phyloP scores from a whole-genome alignment of 345 rosid genomes.

The Kernera saxatilis region DNA sequence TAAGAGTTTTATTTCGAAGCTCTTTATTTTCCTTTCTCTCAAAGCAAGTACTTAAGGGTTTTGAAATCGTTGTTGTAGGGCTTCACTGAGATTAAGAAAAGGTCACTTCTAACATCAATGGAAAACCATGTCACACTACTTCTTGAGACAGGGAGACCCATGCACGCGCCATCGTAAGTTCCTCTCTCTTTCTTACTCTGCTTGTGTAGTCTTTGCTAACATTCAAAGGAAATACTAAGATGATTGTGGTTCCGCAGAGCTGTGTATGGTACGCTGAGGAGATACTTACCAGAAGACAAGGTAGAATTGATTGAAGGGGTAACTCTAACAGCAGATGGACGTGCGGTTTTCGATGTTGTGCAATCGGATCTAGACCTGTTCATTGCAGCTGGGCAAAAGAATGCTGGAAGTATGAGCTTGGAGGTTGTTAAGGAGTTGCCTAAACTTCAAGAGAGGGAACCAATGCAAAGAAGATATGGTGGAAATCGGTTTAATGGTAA shows the following conservation, averaged over 20 bases:
- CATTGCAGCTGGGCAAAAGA: constrained; percentile 55
- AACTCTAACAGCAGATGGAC: constrained; percentile 68
- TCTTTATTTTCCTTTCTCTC: neutral
- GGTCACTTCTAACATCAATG: constrained; percentile 84
- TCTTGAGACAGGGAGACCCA: constrained; percentile 70
- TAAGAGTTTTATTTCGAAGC: neutral
- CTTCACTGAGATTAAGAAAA: constrained; percentile 77
- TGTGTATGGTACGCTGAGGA: constrained; percentile 62
- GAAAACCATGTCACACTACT: constrained; percentile 79
- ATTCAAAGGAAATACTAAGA: neutral
- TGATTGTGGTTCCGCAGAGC: constrained; percentile 35
- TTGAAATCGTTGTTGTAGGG: constrained; percentile 48
- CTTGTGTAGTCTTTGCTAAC: neutral
- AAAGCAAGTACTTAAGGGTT: neutral
- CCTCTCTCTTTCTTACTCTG: neutral
- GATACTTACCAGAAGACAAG: constrained; percentile 91
- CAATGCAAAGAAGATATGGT: constrained; percentile 22
- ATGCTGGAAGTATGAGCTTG: constrained; percentile 60
- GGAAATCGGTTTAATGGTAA: too few species aligned
- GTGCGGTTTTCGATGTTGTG: constrained; percentile 83
- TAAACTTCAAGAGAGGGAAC: constrained; percentile 62
- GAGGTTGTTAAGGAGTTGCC: constrained; percentile 67
- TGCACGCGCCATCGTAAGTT: constrained; percentile 71
- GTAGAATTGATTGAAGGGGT: constrained; percentile 74
- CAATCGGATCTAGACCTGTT: constrained; percentile 57